Percentiles rank a stretch among this genome's conserved stretches.
Conservation (phyloP, 2,329 filamentous ascomycete species). For the Cytospora leucostoma region DNA sequence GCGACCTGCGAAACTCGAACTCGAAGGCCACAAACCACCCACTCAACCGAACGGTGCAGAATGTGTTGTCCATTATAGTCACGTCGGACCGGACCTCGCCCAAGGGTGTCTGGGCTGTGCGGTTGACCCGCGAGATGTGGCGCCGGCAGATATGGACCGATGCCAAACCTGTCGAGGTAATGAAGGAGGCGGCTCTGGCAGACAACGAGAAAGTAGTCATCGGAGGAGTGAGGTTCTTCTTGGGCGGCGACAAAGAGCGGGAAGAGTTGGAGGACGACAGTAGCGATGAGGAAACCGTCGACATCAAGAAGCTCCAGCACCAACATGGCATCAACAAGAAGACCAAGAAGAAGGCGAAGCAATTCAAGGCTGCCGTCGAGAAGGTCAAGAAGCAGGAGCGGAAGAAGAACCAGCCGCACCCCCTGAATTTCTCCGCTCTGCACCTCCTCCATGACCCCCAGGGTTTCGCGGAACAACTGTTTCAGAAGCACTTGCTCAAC, state of each 20-base stretch:
- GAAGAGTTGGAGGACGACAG: conserved; percentile 90
- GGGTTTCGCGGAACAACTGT: conserved; percentile 86
- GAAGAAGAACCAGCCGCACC: conserved; percentile 85
- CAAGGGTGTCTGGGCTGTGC: conserved; percentile 93
- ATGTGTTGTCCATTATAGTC: conserved; percentile 87
- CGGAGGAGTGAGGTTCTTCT: conserved; percentile 88
- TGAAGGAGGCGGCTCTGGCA: conserved; percentile 88
- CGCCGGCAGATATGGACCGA: conserved; percentile 96
- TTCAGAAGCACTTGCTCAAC: conserved; percentile 87
- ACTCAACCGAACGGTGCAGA: conserved; percentile 90
- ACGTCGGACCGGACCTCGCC: conserved; percentile 81
- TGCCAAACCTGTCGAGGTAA: conserved; percentile 91
- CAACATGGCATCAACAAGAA: conserved; percentile 95
- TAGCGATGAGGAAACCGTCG: conserved; percentile 76
- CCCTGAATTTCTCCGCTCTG: conserved; percentile 92
- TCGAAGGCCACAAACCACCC: conserved; percentile 86
- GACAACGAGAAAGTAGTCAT: conserved; percentile 92
- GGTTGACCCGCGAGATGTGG: conserved; percentile 94
- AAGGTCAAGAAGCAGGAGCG: conserved; percentile 80
- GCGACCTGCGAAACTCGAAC: conserved; percentile 86
- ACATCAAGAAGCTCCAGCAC: conserved; percentile 81
- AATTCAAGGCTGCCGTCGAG: conserved; percentile 77
- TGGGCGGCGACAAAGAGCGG: conserved; percentile 92
- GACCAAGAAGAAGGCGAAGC: conserved; percentile 80
- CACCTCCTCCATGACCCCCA: conserved; percentile 94